Evolutionary conservation across 179 eudicot genomes (phyloP), one percentile per base, ranked within the genome.

Genomic region (Silene coronaria): DNA sequence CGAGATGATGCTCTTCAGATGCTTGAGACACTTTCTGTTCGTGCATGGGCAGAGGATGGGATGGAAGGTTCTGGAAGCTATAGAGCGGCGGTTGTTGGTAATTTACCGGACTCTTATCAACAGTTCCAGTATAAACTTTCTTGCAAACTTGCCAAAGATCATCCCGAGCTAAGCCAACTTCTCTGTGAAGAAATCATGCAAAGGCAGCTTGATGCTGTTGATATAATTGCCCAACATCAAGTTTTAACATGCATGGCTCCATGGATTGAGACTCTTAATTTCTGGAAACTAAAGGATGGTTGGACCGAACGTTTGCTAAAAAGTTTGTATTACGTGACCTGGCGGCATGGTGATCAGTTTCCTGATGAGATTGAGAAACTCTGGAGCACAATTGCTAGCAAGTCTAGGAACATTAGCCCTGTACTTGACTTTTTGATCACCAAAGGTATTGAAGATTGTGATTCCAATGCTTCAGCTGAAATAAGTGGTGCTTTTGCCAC

Each of bases 1-100:
- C 99, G 99, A 63, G 99, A 95, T 80, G 99, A 95, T 86, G 99
- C 99, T 61, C 97, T 95, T 81, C 99, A 95, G 78, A 95, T 95
- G 99, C 97, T 95, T 21, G 99, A 95, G 88, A 95, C 99, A 3
- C 93, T 95, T 61, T 95, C 99, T 57, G 86, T 86, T 26, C 97
- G 99, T 78, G 95, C 90, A 76, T 95, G 99, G 99, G 97, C 97
- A 16, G 99, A 87, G 74, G 99, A 92, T 81, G 95, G 96, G 58
- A 74, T 86, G 58, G 99, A 95, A 78, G 87, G 92, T 27, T 77
- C 99, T 9, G 97, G 99, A 74, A 84, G 96, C 87, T 95, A 95
- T 77, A 89, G 92, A 84, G 99, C 99, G 70, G 99, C 99, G 69
- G 99, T 93, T 75, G 99, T 95, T 76, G 99, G 99, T 62, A 95